phyloP scores from a whole-genome alignment of 768 basidiomycete species.

The Lyophyllum semitale region DNA sequence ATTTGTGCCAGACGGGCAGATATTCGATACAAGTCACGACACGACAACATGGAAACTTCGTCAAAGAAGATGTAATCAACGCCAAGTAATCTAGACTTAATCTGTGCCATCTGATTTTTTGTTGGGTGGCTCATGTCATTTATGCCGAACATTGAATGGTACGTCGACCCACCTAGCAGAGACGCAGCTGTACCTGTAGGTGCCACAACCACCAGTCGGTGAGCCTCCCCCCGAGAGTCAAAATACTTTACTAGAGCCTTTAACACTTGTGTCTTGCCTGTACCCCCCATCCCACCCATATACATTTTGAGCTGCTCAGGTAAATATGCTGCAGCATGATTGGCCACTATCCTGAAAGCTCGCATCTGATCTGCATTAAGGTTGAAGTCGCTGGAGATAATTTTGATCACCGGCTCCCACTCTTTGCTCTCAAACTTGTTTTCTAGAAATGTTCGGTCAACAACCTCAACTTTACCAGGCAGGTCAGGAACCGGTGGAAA shows the following conservation, averaged over 20 bases:
- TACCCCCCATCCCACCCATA: slow-evolving; percentile 21
- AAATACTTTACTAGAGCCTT: slow-evolving; percentile 16
- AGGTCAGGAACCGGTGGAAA: too few relatives aligned
- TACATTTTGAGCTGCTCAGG: slow-evolving; percentile 12
- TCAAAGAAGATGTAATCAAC: slow-evolving; percentile 44
- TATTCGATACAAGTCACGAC: slow-evolving; percentile 30
- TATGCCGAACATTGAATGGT: slow-evolving; percentile 12
- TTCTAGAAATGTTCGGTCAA: not conserved
- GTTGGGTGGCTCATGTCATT: not conserved
- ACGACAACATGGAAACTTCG: slow-evolving; percentile 45
- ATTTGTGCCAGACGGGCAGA: slow-evolving; percentile 24
- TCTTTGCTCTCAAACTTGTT: not conserved
- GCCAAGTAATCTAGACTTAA: slow-evolving; percentile 17
- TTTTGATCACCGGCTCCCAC: not conserved
- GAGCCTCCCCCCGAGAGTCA: not conserved
- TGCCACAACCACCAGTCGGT: slow-evolving; percentile 4
- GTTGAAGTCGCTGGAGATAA: not conserved
- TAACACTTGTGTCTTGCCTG: slow-evolving; percentile 18
- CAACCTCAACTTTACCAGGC: not conserved
- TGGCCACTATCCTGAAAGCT: slow-evolving; percentile 2
- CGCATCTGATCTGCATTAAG: not conserved
- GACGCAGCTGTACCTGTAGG: slow-evolving; percentile 27
- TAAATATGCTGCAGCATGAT: not conserved
- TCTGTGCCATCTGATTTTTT: not conserved
- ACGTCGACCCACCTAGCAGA: slow-evolving; percentile 20